A percentile compares a stretch with the other conserved stretches of the same genome.
These are phyloP conservation scores for Bonia amplexicaulis DNA, from an alignment of 176 grass and related monocot genomes.

Conservation along the genomic window DNA sequence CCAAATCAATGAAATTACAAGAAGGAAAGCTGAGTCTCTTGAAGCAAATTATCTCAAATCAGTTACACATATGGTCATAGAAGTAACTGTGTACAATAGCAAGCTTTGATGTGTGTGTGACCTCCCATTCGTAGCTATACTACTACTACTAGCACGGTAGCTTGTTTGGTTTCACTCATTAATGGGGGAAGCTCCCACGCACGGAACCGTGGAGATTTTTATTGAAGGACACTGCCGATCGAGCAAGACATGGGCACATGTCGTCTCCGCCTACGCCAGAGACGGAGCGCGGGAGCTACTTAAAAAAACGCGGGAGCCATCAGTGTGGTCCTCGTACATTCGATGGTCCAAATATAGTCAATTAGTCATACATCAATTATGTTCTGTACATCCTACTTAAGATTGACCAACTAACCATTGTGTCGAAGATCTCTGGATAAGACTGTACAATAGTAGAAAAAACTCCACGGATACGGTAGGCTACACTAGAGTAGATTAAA, in stretches of 20 bases:
- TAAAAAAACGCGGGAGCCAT: constrained; percentile 1
- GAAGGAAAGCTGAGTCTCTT: no score
- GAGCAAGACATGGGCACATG: neutral
- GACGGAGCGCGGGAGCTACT: neutral
- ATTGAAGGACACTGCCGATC: neutral
- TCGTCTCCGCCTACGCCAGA: neutral
- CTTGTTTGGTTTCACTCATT: neutral
- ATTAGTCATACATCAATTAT: neutral
- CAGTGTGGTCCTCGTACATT: neutral
- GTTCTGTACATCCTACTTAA: neutral
- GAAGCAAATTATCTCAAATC: no score
- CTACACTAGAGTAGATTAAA: no score
- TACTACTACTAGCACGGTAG: neutral
- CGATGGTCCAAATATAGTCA: neutral
- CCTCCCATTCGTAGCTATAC: neutral
- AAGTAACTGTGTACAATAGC: neutral
- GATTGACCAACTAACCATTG: neutral
- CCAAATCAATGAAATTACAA: no score
- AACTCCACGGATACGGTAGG: no score
- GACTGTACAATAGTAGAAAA: neutral
- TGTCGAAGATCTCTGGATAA: neutral
- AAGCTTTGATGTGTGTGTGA: no score
- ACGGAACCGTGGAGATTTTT: neutral
- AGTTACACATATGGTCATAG: no score
- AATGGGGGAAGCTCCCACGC: neutral